Base-by-base conservation (phyloP, 805 yeast genomes). In the Cyberlindnera japonica region DNA sequence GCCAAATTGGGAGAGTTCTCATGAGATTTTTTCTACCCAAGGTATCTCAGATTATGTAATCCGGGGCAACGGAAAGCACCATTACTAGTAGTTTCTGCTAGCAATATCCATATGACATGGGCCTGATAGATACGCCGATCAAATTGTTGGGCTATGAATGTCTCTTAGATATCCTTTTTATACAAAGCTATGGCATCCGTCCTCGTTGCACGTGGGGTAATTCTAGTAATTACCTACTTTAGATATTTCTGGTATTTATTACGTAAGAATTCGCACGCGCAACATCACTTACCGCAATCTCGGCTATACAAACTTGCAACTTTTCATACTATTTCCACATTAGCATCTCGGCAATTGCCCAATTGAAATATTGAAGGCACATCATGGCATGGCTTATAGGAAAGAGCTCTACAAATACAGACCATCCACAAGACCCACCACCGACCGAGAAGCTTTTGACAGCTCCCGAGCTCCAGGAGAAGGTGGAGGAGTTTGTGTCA, bases 361-460 rank as follows among this genome's bases (percentile, higher is more conserved):
- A 25, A 13, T 15, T 6, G 6, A 25, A 7, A 25, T 7, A 25
- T 7, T 13, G 6, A 15, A 25, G 14, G 10, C 18, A 31, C 9
- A 20, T 19, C 2, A 40, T 40, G 43, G 25, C 39, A 16, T 40
- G 43, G 43, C 26, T 40, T 16, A 16, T 14, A 8, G 20, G 23
- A 25, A 21, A 23, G 15, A 17, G 20, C 8, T n/a, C 17, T 15
- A 7, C 30, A 15, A 27, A 22, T 6, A 12, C 30, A 4, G 33
- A 33, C 23, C 17, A 8, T 10, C 6, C 21, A 4, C 30, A 27
- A 12, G 26, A 32, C 4, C 6, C 26, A 27, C 30, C 30, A 15
- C 18, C n/a, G 14, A 19, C 18, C 22, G 27, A 6, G 3, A 25
- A 28, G 9, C 30, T 22, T 13, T n/a, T 33, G n/a, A 6, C 33